These are phyloP conservation scores for Auricularia cornea DNA, from an alignment of 768 basidiomycete genomes.

Conservation along the genomic window DNA sequence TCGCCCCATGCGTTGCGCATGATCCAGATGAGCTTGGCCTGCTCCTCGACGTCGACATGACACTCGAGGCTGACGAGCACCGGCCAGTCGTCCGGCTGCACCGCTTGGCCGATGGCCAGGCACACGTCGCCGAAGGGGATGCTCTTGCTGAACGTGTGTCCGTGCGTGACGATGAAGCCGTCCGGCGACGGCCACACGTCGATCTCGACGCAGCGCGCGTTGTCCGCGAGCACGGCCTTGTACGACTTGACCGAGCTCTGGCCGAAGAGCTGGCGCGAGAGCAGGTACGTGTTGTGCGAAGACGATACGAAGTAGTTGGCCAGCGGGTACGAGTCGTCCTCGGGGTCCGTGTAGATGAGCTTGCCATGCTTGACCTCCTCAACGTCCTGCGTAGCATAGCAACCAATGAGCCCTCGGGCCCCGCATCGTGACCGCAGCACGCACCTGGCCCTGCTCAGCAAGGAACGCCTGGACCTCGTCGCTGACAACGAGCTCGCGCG, in stretches of 20 bases:
- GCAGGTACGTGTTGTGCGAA: slow-evolving; percentile 60
- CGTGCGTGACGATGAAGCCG: slow-evolving; percentile 44
- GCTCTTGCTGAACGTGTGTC: slow-evolving; percentile 46
- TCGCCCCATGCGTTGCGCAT: slow-evolving; percentile 45
- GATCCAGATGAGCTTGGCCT: slow-evolving; percentile 44
- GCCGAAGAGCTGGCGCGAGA: slow-evolving; percentile 49
- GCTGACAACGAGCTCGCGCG: not conserved
- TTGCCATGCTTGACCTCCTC: not conserved
- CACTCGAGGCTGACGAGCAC: slow-evolving; percentile 55
- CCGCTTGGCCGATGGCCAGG: slow-evolving; percentile 38
- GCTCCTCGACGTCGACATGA: slow-evolving; percentile 44
- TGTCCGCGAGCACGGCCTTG: slow-evolving; percentile 41
- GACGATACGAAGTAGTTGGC: slow-evolving; percentile 53
- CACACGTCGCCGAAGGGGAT: slow-evolving; percentile 47
- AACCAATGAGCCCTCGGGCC: not conserved
- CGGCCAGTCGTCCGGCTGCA: slow-evolving; percentile 39
- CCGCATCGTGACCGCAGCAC: not conserved
- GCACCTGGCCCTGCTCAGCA: not conserved
- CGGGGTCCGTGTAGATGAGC: slow-evolving; percentile 8
- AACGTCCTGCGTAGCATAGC: not conserved
- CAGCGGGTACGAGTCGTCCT: slow-evolving; percentile 39
- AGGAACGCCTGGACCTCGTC: not conserved
- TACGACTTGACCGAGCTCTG: slow-evolving; percentile 46
- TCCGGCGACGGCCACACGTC: slow-evolving; percentile 54
- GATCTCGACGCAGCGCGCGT: slow-evolving; percentile 55